Evolutionary conservation across 306 rosid species (phyloP), one percentile per base, ranked within the genome.

Genomic region (Trifolium fragiferum): DNA sequence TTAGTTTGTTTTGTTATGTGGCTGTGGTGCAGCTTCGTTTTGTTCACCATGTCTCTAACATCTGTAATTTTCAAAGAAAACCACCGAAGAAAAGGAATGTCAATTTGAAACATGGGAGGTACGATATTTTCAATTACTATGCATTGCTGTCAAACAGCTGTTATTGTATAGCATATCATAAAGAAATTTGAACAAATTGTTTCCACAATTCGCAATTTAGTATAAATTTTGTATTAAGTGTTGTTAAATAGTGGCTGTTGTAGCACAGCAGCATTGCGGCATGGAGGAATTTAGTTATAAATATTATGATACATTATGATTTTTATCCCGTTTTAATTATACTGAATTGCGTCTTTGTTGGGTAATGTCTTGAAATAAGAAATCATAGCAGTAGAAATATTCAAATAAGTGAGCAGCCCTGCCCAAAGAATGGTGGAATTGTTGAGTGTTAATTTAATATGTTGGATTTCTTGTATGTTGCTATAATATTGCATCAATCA

Each of bases 21-120:
- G 11, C 21, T 30, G 21, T 60, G 43, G 43, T 47, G 76, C 83
- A 91, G 97, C 98, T 93, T 77, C 83, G 54, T 44, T 93, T 93
- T 70, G 67, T 85, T 35, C 89, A 80, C 78, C 97, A 91, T 72
- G 82, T 88, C 70, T 87, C 96, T 70, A 72, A 77, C 66, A 46
- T 61, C 87, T 77, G 83, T 82, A 85, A 73, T 81, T 35, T 70
- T 74, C 74, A 78, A 46, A 84, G 74, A 77, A 89, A 75, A 80
- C 73, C 65, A 8, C 8, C 10, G 21, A 85, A 83, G 84, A 91
- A 82, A 70, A 33, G 71, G 44, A 20, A 6, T 77, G 57, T 20
- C 64, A 73, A 64, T 59, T 59, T 51, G 46, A 81, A 85, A 84
- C 76, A 67, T 27, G 73, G 58, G 46, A 80, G 67, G 96, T 93